phyloP scores from a whole-genome alignment of 179 eudicot species.

The Heliamphora pulchella region DNA sequence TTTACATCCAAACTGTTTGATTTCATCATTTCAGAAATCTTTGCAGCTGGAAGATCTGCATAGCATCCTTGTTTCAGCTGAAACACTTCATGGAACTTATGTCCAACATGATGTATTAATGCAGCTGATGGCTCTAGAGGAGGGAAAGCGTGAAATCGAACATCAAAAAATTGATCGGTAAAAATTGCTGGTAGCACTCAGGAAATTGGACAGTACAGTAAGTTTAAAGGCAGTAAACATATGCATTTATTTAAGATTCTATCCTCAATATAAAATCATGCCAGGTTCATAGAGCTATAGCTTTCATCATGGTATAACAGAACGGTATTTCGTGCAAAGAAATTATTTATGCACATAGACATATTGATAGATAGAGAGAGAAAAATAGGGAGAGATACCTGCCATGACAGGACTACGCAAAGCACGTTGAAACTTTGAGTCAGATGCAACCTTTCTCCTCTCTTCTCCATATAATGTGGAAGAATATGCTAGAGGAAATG shows the following conservation, averaged over 20 bases:
- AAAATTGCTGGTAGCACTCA: not conserved
- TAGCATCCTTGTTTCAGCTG: conserved; percentile 67
- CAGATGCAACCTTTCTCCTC: conserved; percentile 35
- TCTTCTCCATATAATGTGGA: conserved; percentile 38
- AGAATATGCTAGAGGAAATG: conserved; percentile 17
- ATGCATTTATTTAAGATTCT: not conserved
- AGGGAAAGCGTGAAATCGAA: conserved; percentile 8
- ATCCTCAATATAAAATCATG: not conserved
- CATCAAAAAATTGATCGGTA: not conserved
- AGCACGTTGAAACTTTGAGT: conserved; percentile 44
- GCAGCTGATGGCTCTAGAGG: conserved; percentile 48
- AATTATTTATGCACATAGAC: not conserved
- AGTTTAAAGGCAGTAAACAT: not conserved
- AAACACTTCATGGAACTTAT: conserved; percentile 76
- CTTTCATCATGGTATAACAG: not conserved
- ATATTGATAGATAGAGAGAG: not conserved
- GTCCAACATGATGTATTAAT: conserved; percentile 48
- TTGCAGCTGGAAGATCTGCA: conserved; percentile 69
- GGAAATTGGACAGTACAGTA: not conserved
- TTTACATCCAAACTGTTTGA: conserved; percentile 81
- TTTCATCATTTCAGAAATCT: conserved; percentile 80
- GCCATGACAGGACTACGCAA: conserved; percentile 43
- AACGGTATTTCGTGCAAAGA: not conserved
- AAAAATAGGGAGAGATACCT: conserved; percentile 29
- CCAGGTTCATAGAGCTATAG: not conserved